These are phyloP conservation scores for Orbilia quercus DNA, from an alignment of 2,329 filamentous ascomycete species.

Conservation along the genomic window DNA sequence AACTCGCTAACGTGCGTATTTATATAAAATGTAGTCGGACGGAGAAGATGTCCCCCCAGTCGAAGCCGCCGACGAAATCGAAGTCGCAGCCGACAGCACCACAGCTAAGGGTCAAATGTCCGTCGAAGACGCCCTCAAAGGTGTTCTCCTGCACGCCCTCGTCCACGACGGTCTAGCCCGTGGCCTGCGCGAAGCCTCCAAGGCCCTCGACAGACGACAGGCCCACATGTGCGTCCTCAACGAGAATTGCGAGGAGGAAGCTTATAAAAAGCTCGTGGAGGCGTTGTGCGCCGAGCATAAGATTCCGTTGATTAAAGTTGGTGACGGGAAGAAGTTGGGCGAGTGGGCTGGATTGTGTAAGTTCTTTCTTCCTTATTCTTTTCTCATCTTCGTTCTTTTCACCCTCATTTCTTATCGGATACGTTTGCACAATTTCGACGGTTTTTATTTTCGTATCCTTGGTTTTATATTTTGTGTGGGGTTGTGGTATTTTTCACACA, in stretches of 20 bases:
- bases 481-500: constrained; percentile 20
- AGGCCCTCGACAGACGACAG: constrained; percentile 97
- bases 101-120: constrained; percentile 89
- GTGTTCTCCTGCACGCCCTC: constrained; percentile 96
- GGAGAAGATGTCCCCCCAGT: constrained; percentile 95
- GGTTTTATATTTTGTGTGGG: constrained; percentile 18
- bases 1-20: background rate
- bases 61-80: constrained; percentile 83
- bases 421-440: no score
- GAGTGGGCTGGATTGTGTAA: constrained; percentile 99
- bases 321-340: constrained; percentile 98
- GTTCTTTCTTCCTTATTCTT: constrained; percentile 65
- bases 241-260: constrained; percentile 99
- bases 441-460: constrained; percentile 1
- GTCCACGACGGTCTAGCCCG: constrained; percentile 99
- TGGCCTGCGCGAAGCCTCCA: constrained; percentile 97
- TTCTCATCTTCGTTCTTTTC: constrained; percentile 22
- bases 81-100: constrained; percentile 89
- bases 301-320: constrained; percentile 99
- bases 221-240: constrained; percentile 99
- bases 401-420: no score
- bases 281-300: constrained; percentile 99
- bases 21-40: constrained; percentile 80
- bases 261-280: constrained; percentile 99
- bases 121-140: constrained; percentile 98